Base-by-base conservation (phyloP, 208 protist genomes). In the Leishmania martiniquensis region DNA sequence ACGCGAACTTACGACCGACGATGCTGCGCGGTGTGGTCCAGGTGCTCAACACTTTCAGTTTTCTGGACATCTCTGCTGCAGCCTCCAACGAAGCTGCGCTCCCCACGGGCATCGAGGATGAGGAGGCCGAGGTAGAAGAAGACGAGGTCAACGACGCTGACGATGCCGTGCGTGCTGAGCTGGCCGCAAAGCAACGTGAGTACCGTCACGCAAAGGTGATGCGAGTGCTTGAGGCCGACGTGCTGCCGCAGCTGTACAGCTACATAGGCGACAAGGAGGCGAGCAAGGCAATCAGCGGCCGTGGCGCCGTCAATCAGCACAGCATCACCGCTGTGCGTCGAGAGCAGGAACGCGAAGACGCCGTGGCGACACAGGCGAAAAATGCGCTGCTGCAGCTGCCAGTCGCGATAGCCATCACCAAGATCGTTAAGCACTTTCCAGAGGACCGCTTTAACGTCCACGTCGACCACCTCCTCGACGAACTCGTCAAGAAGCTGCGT, bases 21-120 rank as follows among this genome's bases (percentile, higher is more conserved):
- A 97, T 98, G 92, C 82, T 97, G 55, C 87, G 87, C 39, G 93
- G 93, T 76, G 91, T 98, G 17, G 92, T 96, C 74, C 91, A 96
- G 85, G 89, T 98, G 45, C 89, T 98, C 25, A 83, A 95, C 68
- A 83, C 87, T 68, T 97, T 98, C 66, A 81, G 89, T 84, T 98
- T 97, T 78, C 73, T 98, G 12, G 84, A 95, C 47, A 75, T 86
- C 34, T 69, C 42, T 49, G 65, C 65, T 25, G 65, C 47, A n/a
- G 12, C 65, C 42, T 20, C 7, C 42, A 25, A 57, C 12, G 78
- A 76, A 10, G 39, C 37, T 15, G 47, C 17, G 13, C 54, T 22
- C 39, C 15, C 65, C 44, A 10, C 49, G 65, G 62, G 54, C 22
- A 17, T 20, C 10, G 47, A 20, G 32, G 72, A 39, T 66, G 70